A percentile compares a stretch with the other conserved stretches of the same genome.
These are phyloP conservation scores for Monilinia fructicola DNA, from an alignment of 2,329 filamentous ascomycete species.

Conservation along the genomic window DNA sequence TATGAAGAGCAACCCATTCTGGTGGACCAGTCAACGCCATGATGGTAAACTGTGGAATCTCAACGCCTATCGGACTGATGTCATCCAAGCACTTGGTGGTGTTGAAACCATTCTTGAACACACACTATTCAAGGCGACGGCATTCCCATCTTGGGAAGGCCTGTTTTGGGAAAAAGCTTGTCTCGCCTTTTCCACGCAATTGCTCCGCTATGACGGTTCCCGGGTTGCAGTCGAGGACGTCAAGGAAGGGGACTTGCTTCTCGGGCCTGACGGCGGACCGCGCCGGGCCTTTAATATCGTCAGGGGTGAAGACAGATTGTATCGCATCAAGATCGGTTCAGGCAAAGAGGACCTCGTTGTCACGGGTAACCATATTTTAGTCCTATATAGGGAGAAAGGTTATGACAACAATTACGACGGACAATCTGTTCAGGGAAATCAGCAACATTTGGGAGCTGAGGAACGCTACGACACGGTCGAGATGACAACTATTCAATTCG, in stretches of 20 bases:
- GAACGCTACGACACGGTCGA: conserved; percentile 46
- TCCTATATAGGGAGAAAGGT: conserved; percentile 44
- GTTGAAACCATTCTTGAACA: conserved; percentile 98
- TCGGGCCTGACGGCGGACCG: conserved; percentile 50
- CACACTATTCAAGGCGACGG: conserved; percentile 93
- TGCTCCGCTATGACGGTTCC: conserved; percentile 47
- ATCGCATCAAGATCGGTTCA: conserved; percentile 47
- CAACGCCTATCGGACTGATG: conserved; percentile 93
- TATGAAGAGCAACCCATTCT: conserved; percentile 99
- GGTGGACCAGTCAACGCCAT: conserved; percentile 97
- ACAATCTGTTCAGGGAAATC: no score
- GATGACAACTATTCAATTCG: conserved; percentile 49
- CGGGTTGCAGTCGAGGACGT: conserved; percentile 51
- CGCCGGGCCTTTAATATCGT: conserved; percentile 52
- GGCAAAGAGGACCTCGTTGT: conserved; percentile 50
- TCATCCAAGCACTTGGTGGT: conserved; percentile 88
- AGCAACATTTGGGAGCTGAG: no score
- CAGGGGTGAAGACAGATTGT: conserved; percentile 48
- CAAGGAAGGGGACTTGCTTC: conserved; percentile 49
- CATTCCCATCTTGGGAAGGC: conserved; percentile 95
- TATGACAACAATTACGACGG: conserved; percentile 8
- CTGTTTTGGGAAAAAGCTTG: conserved; percentile 79
- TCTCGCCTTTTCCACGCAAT: conserved; percentile 41
- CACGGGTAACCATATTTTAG: conserved; percentile 51
- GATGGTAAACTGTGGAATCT: conserved; percentile 98